Evolutionary conservation across 805 yeast species (phyloP).

Genomic region (Metschnikowia matae): DNA sequence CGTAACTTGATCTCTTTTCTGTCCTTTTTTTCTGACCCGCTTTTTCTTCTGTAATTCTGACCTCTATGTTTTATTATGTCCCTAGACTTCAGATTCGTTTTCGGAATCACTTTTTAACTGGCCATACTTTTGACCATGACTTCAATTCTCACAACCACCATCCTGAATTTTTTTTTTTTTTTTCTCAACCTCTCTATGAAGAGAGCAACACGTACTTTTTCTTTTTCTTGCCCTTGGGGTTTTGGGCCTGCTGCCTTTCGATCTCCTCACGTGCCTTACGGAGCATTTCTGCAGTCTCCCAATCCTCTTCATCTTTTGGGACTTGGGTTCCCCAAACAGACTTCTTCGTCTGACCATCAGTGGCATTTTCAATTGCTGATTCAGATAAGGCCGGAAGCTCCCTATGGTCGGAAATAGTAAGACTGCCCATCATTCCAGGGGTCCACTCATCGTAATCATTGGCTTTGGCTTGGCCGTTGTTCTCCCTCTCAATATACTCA

Average conservation of each 20-base stretch:
- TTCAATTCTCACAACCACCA: background rate
- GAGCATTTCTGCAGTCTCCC: slow-evolving; percentile 50
- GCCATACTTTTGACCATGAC: no score
- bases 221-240: slow-evolving; percentile 35
- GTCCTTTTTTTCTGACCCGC: no score
- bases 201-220: slow-evolving; percentile 40
- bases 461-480: slow-evolving; percentile 33
- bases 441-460: slow-evolving; percentile 17
- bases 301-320: slow-evolving; percentile 40
- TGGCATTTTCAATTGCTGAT: background rate
- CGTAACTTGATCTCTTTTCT: background rate
- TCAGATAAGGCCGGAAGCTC: slow-evolving; percentile 31
- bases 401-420: slow-evolving; percentile 36
- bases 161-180: background rate
- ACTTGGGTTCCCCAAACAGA: slow-evolving; percentile 79
- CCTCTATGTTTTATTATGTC: no score
- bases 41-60: no score
- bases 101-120: no score
- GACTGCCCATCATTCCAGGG: slow-evolving; percentile 27
- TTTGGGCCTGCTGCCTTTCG: slow-evolving; percentile 22
- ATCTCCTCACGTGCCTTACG: slow-evolving; percentile 49
- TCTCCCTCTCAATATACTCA: slow-evolving; percentile 59
- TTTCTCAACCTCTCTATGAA: slow-evolving; percentile 5
- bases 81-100: no score
- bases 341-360: slow-evolving; percentile 6